A percentile compares a stretch with the other conserved stretches of the same genome.
These are phyloP conservation scores for Salix dunnii DNA, from an alignment of 345 rosid species.

Conservation along the genomic window DNA sequence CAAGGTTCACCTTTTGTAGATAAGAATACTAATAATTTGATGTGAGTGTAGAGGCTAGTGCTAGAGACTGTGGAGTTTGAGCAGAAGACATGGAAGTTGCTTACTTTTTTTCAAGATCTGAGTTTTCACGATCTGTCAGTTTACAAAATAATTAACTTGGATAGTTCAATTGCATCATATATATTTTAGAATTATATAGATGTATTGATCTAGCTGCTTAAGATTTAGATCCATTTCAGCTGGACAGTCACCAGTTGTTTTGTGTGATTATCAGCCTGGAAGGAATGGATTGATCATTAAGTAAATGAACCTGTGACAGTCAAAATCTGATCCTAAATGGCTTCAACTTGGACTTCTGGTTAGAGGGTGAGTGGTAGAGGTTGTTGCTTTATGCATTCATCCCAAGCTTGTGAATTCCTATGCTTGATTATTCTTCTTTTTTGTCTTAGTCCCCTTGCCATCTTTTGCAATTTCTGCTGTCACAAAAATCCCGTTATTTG, in stretches of 20 bases:
- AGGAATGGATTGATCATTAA: background rate
- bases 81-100: background rate
- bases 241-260: background rate
- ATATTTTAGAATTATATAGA: background rate
- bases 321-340: background rate
- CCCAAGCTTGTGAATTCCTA: background rate
- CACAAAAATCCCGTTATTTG: background rate
- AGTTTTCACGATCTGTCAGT: background rate
- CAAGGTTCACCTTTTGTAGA: background rate
- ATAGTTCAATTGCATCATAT: background rate
- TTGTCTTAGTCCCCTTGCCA: background rate
- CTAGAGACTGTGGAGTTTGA: background rate
- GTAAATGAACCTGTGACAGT: background rate
- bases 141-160: background rate
- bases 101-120: background rate
- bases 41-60: background rate
- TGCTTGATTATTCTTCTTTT: background rate
- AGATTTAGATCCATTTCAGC: background rate
- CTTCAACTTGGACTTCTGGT: background rate
- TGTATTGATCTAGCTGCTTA: background rate
- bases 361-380: background rate
- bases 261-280: background rate
- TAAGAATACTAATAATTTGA: background rate
- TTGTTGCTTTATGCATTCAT: background rate
- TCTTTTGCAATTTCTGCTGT: background rate